phyloP scores from a whole-genome alignment of 495 filamentous ascomycete species.

The Friedmanniomyces endolithicus region DNA sequence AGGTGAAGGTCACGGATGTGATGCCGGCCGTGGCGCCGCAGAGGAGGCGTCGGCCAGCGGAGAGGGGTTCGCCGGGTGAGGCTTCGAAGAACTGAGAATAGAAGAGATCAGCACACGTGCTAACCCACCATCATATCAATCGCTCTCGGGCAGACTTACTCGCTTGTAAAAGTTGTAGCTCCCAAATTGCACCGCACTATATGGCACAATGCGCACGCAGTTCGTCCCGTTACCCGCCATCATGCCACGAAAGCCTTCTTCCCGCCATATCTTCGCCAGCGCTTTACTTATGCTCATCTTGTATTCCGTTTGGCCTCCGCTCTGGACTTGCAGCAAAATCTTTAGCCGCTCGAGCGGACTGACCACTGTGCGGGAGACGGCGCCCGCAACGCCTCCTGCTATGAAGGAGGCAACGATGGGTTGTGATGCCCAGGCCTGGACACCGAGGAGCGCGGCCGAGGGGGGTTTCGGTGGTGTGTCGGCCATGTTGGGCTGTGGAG shows the following conservation, averaged over 20 bases:
- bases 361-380: slow-evolving; percentile 93
- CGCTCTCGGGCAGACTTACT: slow-evolving; percentile 40
- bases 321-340: slow-evolving; percentile 94
- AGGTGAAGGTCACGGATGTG: slow-evolving; percentile 72
- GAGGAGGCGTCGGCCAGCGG: slow-evolving; percentile 55
- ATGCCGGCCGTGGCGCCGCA: slow-evolving; percentile 87
- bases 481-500: not conserved
- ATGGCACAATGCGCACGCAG: slow-evolving; percentile 94
- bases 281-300: slow-evolving; percentile 81
- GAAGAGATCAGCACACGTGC: no score
- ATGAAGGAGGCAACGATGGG: slow-evolving; percentile 84
- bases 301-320: slow-evolving; percentile 79
- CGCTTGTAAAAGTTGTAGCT: slow-evolving; percentile 95
- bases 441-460: not conserved
- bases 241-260: slow-evolving; percentile 91
- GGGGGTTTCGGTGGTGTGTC: not conserved
- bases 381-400: slow-evolving; percentile 89
- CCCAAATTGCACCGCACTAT: slow-evolving; percentile 95
- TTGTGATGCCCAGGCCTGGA: slow-evolving; percentile 40
- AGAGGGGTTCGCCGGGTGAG: slow-evolving; percentile 53
- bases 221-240: slow-evolving; percentile 97
- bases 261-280: slow-evolving; percentile 83
- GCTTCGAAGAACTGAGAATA: slow-evolving; percentile 56
- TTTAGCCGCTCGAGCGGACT: slow-evolving; percentile 91
- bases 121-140: not conserved